Percentiles rank a stretch among this genome's conserved stretches.
These are phyloP conservation scores for Leccinum holopus DNA, from an alignment of 1,284 basidiomycete species.

Conservation along the genomic window DNA sequence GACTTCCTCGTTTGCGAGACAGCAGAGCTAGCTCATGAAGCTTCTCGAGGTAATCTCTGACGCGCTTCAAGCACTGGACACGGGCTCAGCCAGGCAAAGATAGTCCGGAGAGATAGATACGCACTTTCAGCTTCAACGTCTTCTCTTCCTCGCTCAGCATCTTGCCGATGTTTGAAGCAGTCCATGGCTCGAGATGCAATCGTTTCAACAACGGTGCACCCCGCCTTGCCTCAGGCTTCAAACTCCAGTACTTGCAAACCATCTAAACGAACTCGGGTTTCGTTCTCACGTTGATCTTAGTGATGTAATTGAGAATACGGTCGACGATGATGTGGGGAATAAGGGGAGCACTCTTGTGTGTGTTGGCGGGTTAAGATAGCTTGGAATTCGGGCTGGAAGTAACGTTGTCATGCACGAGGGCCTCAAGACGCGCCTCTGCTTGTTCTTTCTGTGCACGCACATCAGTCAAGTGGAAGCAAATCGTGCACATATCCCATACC, in stretches of 20 bases:
- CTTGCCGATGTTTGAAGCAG: conserved; percentile 65
- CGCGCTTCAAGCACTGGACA: conserved; percentile 61
- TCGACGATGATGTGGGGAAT: conserved; percentile 74
- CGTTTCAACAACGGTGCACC: conserved; percentile 94
- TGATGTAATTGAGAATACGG: conserved; percentile 77
- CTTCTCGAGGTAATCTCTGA: conserved; percentile 77
- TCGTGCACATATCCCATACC: conserved; percentile 45
- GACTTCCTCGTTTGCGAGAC: conserved; percentile 78
- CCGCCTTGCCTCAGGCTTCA: conserved; percentile 90
- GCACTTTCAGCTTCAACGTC: conserved; percentile 78
- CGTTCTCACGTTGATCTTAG: conserved; percentile 72
- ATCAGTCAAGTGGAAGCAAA: conserved; percentile 10
- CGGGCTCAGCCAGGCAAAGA: conserved; percentile 13
- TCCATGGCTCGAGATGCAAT: conserved; percentile 97
- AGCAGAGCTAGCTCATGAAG: conserved; percentile 73
- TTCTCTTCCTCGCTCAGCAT: conserved; percentile 83
- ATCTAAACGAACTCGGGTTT: conserved; percentile 76
- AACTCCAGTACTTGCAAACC: conserved; percentile 93
- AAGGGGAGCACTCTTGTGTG: conserved; percentile 75
- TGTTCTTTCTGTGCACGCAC: conserved; percentile 57
- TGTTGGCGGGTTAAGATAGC: conserved; percentile 70
- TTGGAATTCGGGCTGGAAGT: conserved; percentile 42
- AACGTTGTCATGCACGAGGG: conserved; percentile 50
- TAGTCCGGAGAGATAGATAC: conserved; percentile 6
- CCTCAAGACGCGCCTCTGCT: conserved; percentile 56